Conservation (phyloP, 2,329 filamentous ascomycete species). For the Diaporthe vaccinii region DNA sequence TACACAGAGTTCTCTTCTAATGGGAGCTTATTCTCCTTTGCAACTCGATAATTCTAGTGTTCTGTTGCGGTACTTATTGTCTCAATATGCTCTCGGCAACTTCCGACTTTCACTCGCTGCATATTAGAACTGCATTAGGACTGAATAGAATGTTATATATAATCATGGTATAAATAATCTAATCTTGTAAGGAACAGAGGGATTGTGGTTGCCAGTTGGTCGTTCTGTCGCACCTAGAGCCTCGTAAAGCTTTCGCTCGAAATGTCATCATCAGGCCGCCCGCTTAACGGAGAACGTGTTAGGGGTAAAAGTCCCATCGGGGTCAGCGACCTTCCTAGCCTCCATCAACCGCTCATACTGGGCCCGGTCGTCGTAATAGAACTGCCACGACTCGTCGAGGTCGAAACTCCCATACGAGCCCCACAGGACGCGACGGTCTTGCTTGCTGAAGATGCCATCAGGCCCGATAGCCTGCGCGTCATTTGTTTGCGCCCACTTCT, state of each 20-base stretch:
- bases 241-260: neutral
- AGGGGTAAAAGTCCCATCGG: constrained; percentile 53
- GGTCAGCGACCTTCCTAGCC: constrained; percentile 50
- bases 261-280: neutral
- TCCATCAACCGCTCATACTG: constrained; percentile 52
- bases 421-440: constrained; percentile 56
- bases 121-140: too few relatives aligned
- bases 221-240: neutral
- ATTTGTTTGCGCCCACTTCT: constrained; percentile 59
- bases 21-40: too few relatives aligned
- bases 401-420: constrained; percentile 55
- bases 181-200: neutral
- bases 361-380: constrained; percentile 52
- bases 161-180: too few relatives aligned
- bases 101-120: too few relatives aligned
- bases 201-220: neutral
- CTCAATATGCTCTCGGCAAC: too few relatives aligned
- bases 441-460: constrained; percentile 51
- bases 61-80: too few relatives aligned
- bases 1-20: too few relatives aligned
- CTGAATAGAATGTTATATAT: too few relatives aligned
- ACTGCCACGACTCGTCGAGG: constrained; percentile 51
- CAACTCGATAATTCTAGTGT: too few relatives aligned
- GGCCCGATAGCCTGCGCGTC: constrained; percentile 47
- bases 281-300: constrained; percentile 49